These are phyloP conservation scores for Colletotrichum limetticola DNA, from an alignment of 2,329 filamentous ascomycete species.

Conservation along the genomic window DNA sequence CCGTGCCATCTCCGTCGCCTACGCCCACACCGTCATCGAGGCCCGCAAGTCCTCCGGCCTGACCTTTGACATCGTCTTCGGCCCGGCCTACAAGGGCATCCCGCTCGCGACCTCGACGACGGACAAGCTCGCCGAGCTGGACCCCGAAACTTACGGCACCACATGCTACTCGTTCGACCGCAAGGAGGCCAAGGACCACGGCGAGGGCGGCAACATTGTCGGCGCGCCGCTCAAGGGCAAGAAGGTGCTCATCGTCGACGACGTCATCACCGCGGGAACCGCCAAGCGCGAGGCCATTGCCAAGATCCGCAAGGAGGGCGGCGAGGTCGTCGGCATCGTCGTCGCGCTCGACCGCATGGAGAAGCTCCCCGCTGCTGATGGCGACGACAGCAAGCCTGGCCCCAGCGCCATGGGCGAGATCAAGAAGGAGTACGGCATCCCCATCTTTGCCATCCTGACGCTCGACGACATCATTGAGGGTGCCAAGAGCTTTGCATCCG, in stretches of 20 bases:
- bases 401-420: slow-evolving; percentile 89
- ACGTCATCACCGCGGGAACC: slow-evolving; percentile 95
- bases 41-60: slow-evolving; percentile 53
- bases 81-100: slow-evolving; percentile 96
- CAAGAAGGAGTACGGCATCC: slow-evolving; percentile 83
- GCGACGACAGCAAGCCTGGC: slow-evolving; percentile 75
- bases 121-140: slow-evolving; percentile 78
- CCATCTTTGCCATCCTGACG: slow-evolving; percentile 84
- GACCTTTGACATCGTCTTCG: slow-evolving; percentile 88
- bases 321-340: slow-evolving; percentile 85
- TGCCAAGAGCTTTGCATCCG: slow-evolving; percentile 69
- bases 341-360: slow-evolving; percentile 90
- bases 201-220: slow-evolving; percentile 93
- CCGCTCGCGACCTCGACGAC: slow-evolving; percentile 84
- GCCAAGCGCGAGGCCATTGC: slow-evolving; percentile 92
- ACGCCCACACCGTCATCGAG: slow-evolving; percentile 73
- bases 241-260: slow-evolving; percentile 90
- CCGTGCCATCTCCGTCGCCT: slow-evolving; percentile 81
- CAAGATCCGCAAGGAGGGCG: slow-evolving; percentile 88
- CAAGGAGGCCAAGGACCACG: slow-evolving; percentile 96
- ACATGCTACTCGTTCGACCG: slow-evolving; percentile 92
- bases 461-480: slow-evolving; percentile 85
- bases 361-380: slow-evolving; percentile 74
- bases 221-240: slow-evolving; percentile 87
- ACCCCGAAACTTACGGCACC: slow-evolving; percentile 71